A percentile compares a stretch with the other conserved stretches of the same genome.
phyloP scores from a whole-genome alignment of 257 asterid genomes.

The Lycium ferocissimum region DNA sequence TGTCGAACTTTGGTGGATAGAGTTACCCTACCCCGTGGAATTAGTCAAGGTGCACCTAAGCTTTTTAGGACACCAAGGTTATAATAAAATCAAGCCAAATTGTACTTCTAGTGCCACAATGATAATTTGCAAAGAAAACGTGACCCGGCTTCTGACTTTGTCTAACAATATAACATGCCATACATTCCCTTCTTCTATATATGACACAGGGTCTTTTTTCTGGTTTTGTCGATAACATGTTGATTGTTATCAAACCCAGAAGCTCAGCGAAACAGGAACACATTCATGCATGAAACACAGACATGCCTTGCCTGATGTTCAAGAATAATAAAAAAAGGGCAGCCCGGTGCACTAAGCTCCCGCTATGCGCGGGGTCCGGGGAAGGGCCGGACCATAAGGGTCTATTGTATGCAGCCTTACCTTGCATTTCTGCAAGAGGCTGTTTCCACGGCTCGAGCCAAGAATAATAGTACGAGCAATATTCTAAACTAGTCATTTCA shows the following conservation, averaged over 20 bases:
- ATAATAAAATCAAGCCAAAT: not conserved
- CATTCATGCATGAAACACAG: not conserved
- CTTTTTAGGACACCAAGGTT: not conserved
- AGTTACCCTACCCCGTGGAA: not conserved
- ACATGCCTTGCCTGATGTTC: conserved; percentile 3
- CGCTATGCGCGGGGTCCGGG: too few species aligned
- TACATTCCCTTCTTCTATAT: not conserved
- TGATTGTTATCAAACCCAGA: not conserved
- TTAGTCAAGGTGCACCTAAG: not conserved
- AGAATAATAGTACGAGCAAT: not conserved
- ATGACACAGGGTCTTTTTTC: not conserved
- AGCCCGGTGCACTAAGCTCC: too few species aligned
- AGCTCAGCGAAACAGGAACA: not conserved
- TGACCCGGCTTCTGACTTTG: not conserved
- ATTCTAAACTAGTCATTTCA: not conserved
- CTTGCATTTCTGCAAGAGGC: too few species aligned
- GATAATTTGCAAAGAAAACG: not conserved
- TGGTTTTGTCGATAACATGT: not conserved
- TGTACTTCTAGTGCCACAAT: not conserved
- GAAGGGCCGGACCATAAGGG: too few species aligned
- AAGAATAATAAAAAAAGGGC: not conserved
- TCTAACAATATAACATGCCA: not conserved
- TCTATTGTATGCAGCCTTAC: too few species aligned
- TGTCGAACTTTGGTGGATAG: not conserved
- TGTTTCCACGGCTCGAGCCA: not conserved